These are phyloP conservation scores for Kalanchoe fedtschenkoi DNA, from an alignment of 164 flowering plant genomes.

Conservation along the genomic window DNA sequence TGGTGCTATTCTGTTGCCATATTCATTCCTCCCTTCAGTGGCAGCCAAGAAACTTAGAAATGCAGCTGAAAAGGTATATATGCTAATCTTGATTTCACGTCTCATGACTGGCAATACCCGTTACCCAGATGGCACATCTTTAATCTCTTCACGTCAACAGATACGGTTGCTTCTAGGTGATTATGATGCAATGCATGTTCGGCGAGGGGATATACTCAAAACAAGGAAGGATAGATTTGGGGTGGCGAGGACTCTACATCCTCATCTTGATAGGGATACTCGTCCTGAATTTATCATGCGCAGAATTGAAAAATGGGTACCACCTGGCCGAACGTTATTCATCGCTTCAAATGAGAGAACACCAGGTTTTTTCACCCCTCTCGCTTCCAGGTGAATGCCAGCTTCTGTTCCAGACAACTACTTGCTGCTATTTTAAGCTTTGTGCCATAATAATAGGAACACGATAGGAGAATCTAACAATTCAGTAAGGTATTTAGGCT, in stretches of 20 bases:
- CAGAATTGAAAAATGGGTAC: conserved; percentile 73
- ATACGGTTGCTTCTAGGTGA: conserved; percentile 67
- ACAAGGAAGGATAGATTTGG: conserved; percentile 84
- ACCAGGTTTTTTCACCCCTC: conserved; percentile 82
- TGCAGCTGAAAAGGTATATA: conserved; percentile 79
- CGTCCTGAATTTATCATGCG: conserved; percentile 68
- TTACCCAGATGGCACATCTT: no score
- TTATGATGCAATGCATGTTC: conserved; percentile 92
- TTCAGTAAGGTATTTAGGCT: no score
- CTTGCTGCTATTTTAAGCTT: not conserved
- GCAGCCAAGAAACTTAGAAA: conserved; percentile 57
- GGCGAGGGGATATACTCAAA: conserved; percentile 87
- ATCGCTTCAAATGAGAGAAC: conserved; percentile 93
- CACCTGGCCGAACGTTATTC: conserved; percentile 73
- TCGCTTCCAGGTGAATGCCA: conserved; percentile 52
- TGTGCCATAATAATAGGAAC: not conserved
- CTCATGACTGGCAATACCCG: no score
- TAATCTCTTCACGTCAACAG: no score
- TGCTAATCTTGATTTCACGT: no score
- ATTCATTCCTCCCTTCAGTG: conserved; percentile 88
- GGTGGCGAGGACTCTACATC: conserved; percentile 53
- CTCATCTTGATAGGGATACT: conserved; percentile 92
- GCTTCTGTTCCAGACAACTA: not conserved
- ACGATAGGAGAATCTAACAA: no score
- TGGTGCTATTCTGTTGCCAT: conserved; percentile 60